Base-by-base conservation (phyloP, 1,284 basidiomycete species). In the Sanghuangporus baumii region DNA sequence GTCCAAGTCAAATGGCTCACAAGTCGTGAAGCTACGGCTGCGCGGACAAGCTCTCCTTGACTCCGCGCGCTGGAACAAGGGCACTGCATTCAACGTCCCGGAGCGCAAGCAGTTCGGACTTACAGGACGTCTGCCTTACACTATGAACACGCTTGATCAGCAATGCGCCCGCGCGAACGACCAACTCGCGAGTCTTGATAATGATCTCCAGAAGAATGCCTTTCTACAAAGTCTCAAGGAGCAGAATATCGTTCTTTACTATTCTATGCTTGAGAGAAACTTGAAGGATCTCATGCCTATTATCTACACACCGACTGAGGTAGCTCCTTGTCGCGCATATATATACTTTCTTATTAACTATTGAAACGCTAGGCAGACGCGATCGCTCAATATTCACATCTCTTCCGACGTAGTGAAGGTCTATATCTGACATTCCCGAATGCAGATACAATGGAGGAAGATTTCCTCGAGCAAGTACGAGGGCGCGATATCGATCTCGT, bases 241-340 rank as follows among this genome's bases (percentile, higher is more conserved):
- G 11, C 89, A 91, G 77, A 91, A 90, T 66, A 85, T 83, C 81
- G 86, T 89, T 1, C 75, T 93, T 34, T 93, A 89, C 72, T 93
- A 89, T 71, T 75, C 80, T 0, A 73, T 93, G 12, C 71, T 92
- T 6, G 71, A 76, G 9, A 75, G 79, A 40, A 81, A 93, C 70
- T 74, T 94, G 63, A 80, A 81, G 67, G 91, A 93, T 74, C 76
- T 92, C 56, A 84, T 90, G 55, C 87, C 89, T 0, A 82, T 91
- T 64, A 86, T 91, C 55, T 91, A 91, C 67, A 89, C 86, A 0
- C 86, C 86, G 1, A 88, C 86, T 1, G 83, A 87, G 78, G 82
- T 84, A 58, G 36, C 75, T 68, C 14, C 7, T 9, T 55, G 16
- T 7, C 16, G 6, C 46, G 43, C 8, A 16, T 50, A 41, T 51